Percentiles rank a stretch among this genome's conserved stretches.
Conservation (phyloP, 2,329 filamentous ascomycete species). For the Ascochyta rabiei region DNA sequence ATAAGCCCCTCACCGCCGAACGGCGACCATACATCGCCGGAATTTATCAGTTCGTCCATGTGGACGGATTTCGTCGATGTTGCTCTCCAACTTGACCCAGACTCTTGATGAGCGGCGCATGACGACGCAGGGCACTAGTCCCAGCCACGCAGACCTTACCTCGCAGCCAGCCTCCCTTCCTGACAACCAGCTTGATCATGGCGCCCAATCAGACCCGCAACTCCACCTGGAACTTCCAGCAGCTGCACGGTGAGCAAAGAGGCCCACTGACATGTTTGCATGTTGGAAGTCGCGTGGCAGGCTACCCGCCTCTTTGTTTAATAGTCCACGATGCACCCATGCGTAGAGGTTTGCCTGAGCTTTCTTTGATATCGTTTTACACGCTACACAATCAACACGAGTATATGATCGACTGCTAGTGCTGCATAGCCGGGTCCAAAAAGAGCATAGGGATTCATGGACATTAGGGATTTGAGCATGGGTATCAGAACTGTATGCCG, state of each 20-base stretch:
- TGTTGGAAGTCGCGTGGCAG: constrained; percentile 19
- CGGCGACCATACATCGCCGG: constrained; percentile 8
- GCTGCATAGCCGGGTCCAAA: neutral
- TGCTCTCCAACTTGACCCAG: constrained; percentile 1
- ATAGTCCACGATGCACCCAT: constrained; percentile 25
- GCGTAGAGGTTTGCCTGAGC: constrained; percentile 18
- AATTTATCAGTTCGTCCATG: constrained; percentile 3
- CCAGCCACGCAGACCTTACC: constrained; percentile 26
- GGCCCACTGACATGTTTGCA: constrained; percentile 22
- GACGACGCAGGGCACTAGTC: constrained; percentile 23
- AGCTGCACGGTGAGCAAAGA: constrained; percentile 23
- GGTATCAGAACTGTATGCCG: constrained; percentile 10
- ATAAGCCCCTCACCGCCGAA: constrained; percentile 20
- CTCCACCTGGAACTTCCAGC: constrained; percentile 19
- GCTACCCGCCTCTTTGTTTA: constrained; percentile 29
- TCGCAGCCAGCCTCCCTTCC: constrained; percentile 19
- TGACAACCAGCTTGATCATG: constrained; percentile 15
- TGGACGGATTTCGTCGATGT: constrained; percentile 8
- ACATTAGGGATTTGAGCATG: constrained; percentile 1
- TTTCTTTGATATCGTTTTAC: constrained; percentile 19
- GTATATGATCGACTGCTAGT: constrained; percentile 4
- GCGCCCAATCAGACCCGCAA: constrained; percentile 23
- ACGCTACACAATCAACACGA: constrained; percentile 12
- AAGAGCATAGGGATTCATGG: constrained; percentile 1
- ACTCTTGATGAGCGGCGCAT: constrained; percentile 4